Conservation (phyloP, 1,284 basidiomycete species). For the Puccinia hordei region DNA sequence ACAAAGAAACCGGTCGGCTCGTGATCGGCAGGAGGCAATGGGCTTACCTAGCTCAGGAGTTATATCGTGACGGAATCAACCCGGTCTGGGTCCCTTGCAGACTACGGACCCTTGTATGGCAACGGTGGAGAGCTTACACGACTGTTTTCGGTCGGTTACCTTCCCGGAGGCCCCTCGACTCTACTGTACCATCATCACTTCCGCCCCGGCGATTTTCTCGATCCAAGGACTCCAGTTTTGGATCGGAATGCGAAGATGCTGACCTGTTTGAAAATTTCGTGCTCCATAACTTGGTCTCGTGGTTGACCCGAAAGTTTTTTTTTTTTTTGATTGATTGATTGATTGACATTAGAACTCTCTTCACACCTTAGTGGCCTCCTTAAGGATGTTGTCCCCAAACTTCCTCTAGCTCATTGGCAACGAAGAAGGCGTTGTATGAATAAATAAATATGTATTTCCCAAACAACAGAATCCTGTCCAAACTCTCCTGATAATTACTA, state of each 20-base stretch:
- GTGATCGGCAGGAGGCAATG: constrained; percentile 10
- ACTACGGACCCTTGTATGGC: not conserved
- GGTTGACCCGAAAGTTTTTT: not conserved
- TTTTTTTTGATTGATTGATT: too few relatives aligned
- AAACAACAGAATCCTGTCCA: not conserved
- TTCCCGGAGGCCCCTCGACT: not conserved
- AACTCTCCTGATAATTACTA: not conserved
- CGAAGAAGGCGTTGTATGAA: not conserved
- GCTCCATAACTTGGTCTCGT: not conserved
- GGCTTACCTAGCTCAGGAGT: not conserved
- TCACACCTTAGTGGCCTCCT: not conserved
- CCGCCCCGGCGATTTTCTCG: not conserved
- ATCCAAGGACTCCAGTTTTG: not conserved
- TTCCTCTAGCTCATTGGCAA: not conserved
- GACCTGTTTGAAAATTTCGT: constrained; percentile 4
- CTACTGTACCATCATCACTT: constrained; percentile 3
- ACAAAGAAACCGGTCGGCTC: constrained; percentile 9
- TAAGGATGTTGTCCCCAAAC: not conserved
- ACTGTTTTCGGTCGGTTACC: not conserved
- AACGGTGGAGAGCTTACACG: not conserved
- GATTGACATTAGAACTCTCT: not conserved
- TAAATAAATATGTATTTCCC: not conserved
- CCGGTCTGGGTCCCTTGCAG: constrained; percentile 5
- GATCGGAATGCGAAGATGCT: not conserved
- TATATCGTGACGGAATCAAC: not conserved